phyloP scores from a whole-genome alignment of 2,329 filamentous ascomycete genomes.

The Trichoderma sp. region DNA sequence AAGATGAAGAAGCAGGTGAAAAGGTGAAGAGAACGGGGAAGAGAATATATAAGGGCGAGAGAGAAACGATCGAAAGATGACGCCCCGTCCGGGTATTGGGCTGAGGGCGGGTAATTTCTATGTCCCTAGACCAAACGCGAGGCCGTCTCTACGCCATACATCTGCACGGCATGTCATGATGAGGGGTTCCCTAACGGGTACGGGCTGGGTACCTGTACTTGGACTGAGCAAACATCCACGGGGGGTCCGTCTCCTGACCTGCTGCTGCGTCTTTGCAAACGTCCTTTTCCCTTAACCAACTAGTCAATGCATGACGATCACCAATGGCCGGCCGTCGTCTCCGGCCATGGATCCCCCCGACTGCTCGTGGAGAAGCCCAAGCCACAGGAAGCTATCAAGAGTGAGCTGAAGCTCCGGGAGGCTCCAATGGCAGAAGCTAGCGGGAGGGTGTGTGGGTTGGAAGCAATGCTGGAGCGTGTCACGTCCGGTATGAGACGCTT shows the following conservation, averaged over 20 bases:
- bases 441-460: neutral
- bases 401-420: neutral
- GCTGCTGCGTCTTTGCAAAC: neutral
- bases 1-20: neutral
- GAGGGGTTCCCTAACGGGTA: constrained; percentile 1
- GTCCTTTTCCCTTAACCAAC: neutral
- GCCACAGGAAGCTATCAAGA: neutral
- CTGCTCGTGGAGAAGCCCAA: neutral
- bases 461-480: neutral
- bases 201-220: neutral
- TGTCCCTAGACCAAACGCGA: neutral
- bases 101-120: neutral
- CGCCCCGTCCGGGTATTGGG: neutral
- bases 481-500: neutral
- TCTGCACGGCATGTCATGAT: neutral
- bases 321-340: neutral
- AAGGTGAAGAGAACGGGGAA: neutral
- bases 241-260: neutral
- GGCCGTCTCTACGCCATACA: neutral
- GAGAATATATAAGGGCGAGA: neutral
- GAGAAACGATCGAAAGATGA: neutral
- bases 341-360: neutral
- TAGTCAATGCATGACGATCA: neutral
- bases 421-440: neutral
- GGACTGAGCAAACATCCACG: neutral